phyloP scores from a whole-genome alignment of 2,329 filamentous ascomycete species.

The Canariomyces notabilis region DNA sequence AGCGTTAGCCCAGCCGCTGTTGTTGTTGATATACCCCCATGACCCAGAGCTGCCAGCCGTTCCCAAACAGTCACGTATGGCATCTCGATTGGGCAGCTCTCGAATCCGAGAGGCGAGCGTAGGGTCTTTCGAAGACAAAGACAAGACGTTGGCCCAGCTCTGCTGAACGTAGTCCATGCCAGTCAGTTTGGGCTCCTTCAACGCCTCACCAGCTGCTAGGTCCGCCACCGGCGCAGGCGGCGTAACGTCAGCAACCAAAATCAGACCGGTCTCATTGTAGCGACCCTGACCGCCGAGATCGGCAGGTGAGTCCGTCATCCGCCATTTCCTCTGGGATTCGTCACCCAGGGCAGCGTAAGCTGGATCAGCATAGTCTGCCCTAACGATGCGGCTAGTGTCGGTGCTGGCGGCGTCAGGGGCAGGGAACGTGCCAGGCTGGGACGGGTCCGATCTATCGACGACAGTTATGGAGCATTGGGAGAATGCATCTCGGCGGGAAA shows the following conservation, averaged over 20 bases:
- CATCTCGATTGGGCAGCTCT: constrained; percentile 40
- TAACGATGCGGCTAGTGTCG: constrained; percentile 60
- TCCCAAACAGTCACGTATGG: constrained; percentile 41
- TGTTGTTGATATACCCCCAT: constrained; percentile 69
- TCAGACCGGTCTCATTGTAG: constrained; percentile 66
- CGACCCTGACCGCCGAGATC: constrained; percentile 58
- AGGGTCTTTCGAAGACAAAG: constrained; percentile 40
- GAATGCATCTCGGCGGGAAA: constrained; percentile 58
- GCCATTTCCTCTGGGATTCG: constrained; percentile 65
- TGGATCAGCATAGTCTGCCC: constrained; percentile 73
- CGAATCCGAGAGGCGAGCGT: constrained; percentile 36
- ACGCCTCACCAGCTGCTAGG: constrained; percentile 1
- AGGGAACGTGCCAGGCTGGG: constrained; percentile 46
- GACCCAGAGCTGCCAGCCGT: constrained; percentile 51
- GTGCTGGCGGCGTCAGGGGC: constrained; percentile 55
- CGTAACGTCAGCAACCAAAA: constrained; percentile 50
- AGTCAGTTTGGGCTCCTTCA: constrained; percentile 37
- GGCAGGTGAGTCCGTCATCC: constrained; percentile 47
- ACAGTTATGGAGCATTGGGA: constrained; percentile 51
- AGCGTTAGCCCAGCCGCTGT: constrained; percentile 77
- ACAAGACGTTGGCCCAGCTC: constrained; percentile 57
- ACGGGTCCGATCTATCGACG: constrained; percentile 46
- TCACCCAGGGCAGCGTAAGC: constrained; percentile 71
- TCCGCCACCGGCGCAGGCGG: constrained; percentile 11
- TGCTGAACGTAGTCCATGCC: constrained; percentile 54